Percentiles rank a stretch among this genome's conserved stretches.
These are phyloP conservation scores for Venturia oleaginea DNA, from an alignment of 2,329 filamentous ascomycete species.

Conservation along the genomic window DNA sequence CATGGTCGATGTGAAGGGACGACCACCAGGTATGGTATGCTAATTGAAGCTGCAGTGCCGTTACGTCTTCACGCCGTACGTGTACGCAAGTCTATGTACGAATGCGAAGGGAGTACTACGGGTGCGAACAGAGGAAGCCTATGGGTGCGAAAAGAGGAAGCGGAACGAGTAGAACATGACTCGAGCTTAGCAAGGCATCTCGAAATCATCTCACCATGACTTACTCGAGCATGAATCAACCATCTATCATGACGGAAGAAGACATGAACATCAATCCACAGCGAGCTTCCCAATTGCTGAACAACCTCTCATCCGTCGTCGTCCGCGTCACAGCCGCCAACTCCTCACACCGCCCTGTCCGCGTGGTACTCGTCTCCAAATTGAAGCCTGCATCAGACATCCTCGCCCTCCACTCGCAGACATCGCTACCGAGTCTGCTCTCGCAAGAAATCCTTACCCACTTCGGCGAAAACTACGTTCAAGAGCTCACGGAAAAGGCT, in stretches of 20 bases:
- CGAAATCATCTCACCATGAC: background rate
- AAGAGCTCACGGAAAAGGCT: constrained; percentile 79
- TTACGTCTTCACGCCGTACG: no score
- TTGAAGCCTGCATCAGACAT: constrained; percentile 90
- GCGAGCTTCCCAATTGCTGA: constrained; percentile 36
- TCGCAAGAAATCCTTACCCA: constrained; percentile 38
- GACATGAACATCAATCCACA: constrained; percentile 12
- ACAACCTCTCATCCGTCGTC: constrained; percentile 29
- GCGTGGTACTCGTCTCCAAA: constrained; percentile 92
- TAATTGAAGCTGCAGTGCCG: no score
- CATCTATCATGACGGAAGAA: background rate
- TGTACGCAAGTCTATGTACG: no score
- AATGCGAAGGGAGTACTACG: no score
- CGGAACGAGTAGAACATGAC: no score
- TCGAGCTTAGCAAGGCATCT: background rate
- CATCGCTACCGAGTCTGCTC: constrained; percentile 26
- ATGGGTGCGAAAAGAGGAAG: no score
- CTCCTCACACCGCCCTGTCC: constrained; percentile 41
- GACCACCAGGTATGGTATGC: no score
- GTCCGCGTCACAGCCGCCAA: constrained; percentile 7
- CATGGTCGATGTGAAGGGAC: no score
- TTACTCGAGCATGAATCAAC: background rate
- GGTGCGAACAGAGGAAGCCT: no score
- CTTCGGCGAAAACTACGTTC: constrained; percentile 90
- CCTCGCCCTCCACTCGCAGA: constrained; percentile 59